A percentile compares a stretch with the other conserved stretches of the same genome.
phyloP scores from a whole-genome alignment of 352 stramenopile genomes.

The Phytophthora sp. region DNA sequence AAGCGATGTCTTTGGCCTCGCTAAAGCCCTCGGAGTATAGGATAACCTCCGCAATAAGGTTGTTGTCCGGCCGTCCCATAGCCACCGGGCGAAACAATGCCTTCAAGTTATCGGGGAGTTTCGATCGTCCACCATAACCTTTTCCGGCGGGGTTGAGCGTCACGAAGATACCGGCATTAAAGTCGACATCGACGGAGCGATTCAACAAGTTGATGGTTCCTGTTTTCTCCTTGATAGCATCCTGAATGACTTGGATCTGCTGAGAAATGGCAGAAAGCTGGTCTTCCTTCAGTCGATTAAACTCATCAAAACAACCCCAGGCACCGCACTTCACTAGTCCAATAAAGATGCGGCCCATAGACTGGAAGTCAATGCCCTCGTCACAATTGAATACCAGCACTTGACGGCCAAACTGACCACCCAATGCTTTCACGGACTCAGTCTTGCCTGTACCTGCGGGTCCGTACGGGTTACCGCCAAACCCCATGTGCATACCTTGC shows the following conservation, averaged over 20 bases:
- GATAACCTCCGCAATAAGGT: constrained; percentile 94
- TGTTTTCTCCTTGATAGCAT: constrained; percentile 90
- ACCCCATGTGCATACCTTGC: constrained; percentile 93
- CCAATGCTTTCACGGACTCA: constrained; percentile 94
- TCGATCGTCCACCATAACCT: constrained; percentile 92
- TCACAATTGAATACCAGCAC: constrained; percentile 95
- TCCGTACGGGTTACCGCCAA: constrained; percentile 94
- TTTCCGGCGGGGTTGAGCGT: constrained; percentile 96
- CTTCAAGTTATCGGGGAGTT: constrained; percentile 95
- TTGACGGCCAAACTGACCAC: constrained; percentile 89
- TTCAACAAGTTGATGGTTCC: constrained; percentile 84
- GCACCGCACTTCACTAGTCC: constrained; percentile 94
- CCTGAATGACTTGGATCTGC: constrained; percentile 96
- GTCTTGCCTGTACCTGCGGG: constrained; percentile 95
- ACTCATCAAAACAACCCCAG: constrained; percentile 98
- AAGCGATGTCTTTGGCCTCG: constrained; percentile 88
- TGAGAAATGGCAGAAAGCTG: constrained; percentile 94
- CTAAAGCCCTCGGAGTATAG: constrained; percentile 93
- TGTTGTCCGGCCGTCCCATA: constrained; percentile 93
- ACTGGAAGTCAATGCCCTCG: constrained; percentile 94
- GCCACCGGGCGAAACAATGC: constrained; percentile 94
- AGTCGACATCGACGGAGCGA: constrained; percentile 87
- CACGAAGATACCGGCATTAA: constrained; percentile 96
- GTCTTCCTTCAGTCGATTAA: constrained; percentile 96
- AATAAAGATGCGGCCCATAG: constrained; percentile 96